Evolutionary conservation across 805 yeast species (phyloP), one percentile per base, ranked within the genome.

Genomic region (Blastobotrys attinorum): DNA sequence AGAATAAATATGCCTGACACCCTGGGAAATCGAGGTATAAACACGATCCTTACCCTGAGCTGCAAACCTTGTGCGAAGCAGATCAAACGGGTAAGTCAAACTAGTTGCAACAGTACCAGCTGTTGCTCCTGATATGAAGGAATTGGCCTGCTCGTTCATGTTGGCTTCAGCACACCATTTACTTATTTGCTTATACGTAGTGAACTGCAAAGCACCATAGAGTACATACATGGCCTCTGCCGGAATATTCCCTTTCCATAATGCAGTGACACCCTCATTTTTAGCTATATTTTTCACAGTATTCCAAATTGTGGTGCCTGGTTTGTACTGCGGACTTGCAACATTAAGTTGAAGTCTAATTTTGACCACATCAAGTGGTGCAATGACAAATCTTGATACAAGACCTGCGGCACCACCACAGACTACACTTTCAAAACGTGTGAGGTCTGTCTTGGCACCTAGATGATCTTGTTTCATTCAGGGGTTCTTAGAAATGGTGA

Each of bases 161-260:
- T 57, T 33, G 3, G 48, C 45, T 1, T 61, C 47, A 1, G 65
- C 54, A n/a, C 81, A 55, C 29, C 29, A 25, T 4, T 57, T 60
- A 58, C 81, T 84, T 25, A 76, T 62, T 0, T 70, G 58, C 1
- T 87, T 70, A 55, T 81, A 85, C 1, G 84, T 65, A 1, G 90
- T 69, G 63, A 92, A 92, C 60, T 92, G 97, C 0, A 76, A 65
- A 0, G 85, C 85, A 10, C 97, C 96, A 55, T 90, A 92, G 8
- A 83, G 52, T 11, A 90, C 66, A 56, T 92, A 92, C 78, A 92
- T 75, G 31, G 79, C 61, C 50, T 87, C 87, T 0, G 97, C 98
- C 0, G 98, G 95, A 0, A 86, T 72, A 58, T 92, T 92, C 0
- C 98, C 98, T 60, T 88, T 89, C 97, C 97, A 92, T n/a, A 90